Percentiles rank a stretch among this genome's conserved stretches.
phyloP scores from a whole-genome alignment of 2,329 filamentous ascomycete genomes.

The Tolypocladium sp. region DNA sequence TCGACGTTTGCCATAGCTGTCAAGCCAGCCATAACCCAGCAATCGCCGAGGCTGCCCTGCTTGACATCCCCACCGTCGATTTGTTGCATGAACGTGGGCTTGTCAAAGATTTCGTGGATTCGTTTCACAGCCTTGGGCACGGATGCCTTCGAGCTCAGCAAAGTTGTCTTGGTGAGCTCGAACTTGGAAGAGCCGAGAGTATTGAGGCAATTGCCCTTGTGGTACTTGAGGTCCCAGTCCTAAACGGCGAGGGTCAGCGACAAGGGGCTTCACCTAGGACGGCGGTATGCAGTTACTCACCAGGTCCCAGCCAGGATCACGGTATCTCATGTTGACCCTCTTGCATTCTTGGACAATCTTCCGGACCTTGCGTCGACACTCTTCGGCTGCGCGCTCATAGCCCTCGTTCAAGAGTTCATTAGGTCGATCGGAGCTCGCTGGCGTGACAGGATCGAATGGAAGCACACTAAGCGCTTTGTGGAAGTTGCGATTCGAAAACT shows the following conservation, averaged over 20 bases:
- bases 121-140: conserved; percentile 69
- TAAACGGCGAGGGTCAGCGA: conserved; percentile 17
- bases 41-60: conserved; percentile 70
- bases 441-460: conserved; percentile 51
- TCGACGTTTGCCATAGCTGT: conserved; percentile 68
- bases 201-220: conserved; percentile 47
- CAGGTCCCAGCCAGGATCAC: conserved; percentile 53
- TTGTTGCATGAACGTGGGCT: conserved; percentile 57
- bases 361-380: conserved; percentile 52
- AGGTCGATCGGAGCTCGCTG: conserved; percentile 38
- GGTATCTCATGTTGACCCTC: conserved; percentile 71
- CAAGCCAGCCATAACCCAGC: conserved; percentile 73
- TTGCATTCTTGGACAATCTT: conserved; percentile 58
- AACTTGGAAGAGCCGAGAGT: conserved; percentile 42
- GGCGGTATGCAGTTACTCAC: conserved; percentile 25
- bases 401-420: conserved; percentile 52
- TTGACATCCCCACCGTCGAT: conserved; percentile 66
- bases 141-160: conserved; percentile 35
- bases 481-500: conserved; percentile 49
- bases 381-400: conserved; percentile 54
- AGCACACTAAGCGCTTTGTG: conserved; percentile 57
- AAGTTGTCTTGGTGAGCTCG: conserved; percentile 35
- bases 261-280: neutral
- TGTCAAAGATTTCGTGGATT: conserved; percentile 65
- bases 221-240: conserved; percentile 62